Base-by-base conservation (phyloP, 192 early-diverging fungal genomes). In the Geosiphon pyriformis region DNA sequence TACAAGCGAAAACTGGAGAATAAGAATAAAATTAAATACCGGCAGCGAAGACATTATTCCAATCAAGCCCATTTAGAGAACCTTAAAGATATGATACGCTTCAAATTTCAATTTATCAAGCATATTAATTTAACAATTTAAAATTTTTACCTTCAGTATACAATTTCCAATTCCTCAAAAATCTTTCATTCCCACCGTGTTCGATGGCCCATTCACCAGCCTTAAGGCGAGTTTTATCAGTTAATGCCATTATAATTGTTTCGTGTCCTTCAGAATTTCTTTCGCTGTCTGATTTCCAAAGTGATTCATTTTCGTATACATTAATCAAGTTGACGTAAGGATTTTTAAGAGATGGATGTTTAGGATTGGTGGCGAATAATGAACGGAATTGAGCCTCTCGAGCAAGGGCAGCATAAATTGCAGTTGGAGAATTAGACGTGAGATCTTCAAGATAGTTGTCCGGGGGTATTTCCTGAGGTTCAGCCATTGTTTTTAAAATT, bases 271-370 rank as follows among this genome's bases (percentile, higher is more conserved):
- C 17, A 60, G 33, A 4, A 60, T 46, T 26, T 3, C 26, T 8
- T 4, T 6, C 11, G 20, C 1, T 33, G 25, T 60, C 17, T 22
- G 25, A 0, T 15, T 23, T 11, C 59, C 59, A 60, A 60, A 60
- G 35, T 34, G 30, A 29, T 12, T 60, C 20, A 46, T 60, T 35
- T 47, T 60, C 20, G 10, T 60, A 60, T 25, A 60, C 37, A 47
- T 42, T 60, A 25, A 60, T 26, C 35, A 60, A 46, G 46, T 60
- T 60, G n/a, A 60, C n/a, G 25, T 60, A 42, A n/a, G 10, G 10
- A n/a, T 22, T 20, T 4, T 10, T 20, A n/a, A 52, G 20, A n/a
- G 22, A 20, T n/a, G 50, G 22, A 52, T 52, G 10, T 4, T n/a
- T 20, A 20, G 15, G 10, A 20, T 7, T 4, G 4, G 10, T 10